Conservation (phyloP, 2,329 filamentous ascomycete genomes). For the Xylariaceae sp. region DNA sequence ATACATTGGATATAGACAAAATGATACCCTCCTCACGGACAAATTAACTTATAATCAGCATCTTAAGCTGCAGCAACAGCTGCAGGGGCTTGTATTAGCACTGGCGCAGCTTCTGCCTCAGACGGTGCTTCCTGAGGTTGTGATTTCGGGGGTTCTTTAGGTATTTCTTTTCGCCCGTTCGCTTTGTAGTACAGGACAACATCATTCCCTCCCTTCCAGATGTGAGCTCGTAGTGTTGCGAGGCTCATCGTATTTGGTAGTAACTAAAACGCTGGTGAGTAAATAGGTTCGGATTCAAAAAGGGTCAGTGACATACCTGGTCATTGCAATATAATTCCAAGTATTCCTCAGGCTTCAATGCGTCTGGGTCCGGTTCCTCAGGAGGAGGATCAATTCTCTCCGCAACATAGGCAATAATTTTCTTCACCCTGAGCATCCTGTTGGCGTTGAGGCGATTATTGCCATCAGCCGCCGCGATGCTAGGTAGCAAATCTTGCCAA, state of each 20-base stretch:
- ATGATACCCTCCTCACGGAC: slow-evolving; percentile 36
- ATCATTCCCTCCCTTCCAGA: slow-evolving; percentile 96
- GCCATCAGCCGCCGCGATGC: slow-evolving; percentile 75
- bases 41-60: slow-evolving; percentile 1
- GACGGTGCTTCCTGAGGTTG: slow-evolving; percentile 26
- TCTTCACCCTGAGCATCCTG: slow-evolving; percentile 92
- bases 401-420: slow-evolving; percentile 89
- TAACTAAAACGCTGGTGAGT: slow-evolving; percentile 51
- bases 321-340: slow-evolving; percentile 94
- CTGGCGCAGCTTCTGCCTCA: slow-evolving; percentile 23
- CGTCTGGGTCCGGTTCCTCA: slow-evolving; percentile 62
- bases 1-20: slow-evolving; percentile 33
- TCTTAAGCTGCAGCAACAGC: slow-evolving; percentile 25
- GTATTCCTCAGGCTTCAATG: slow-evolving; percentile 85
- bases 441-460: slow-evolving; percentile 96
- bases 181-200: slow-evolving; percentile 89
- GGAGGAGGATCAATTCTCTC: slow-evolving; percentile 83
- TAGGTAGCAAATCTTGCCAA: slow-evolving; percentile 74
- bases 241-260: slow-evolving; percentile 86
- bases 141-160: slow-evolving; percentile 41
- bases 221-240: slow-evolving; percentile 87
- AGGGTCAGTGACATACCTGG: slow-evolving; percentile 63
- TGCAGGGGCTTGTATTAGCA: slow-evolving; percentile 23
- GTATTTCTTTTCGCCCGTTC: slow-evolving; percentile 78
- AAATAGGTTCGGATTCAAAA: slow-evolving; percentile 12